Conservation (phyloP, 306 rosid genomes). For the Rubus parviflorus region DNA sequence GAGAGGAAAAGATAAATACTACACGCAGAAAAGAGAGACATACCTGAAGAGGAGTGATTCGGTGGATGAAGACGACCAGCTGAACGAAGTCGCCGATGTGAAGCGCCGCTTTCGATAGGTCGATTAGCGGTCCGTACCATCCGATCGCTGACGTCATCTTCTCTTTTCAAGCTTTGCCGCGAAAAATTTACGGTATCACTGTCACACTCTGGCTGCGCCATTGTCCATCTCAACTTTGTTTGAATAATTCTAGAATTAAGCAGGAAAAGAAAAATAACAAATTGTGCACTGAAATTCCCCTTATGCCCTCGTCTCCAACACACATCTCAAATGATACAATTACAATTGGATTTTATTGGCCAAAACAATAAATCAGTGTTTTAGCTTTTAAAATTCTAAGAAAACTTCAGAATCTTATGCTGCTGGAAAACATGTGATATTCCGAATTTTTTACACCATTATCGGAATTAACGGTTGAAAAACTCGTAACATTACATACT, state of each 20-base stretch:
- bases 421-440: no score
- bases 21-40: conserved; percentile 6
- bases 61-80: conserved; percentile 76
- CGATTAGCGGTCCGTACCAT: conserved; percentile 91
- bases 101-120: conserved; percentile 48
- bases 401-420: no score
- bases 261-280: no score
- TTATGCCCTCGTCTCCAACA: neutral
- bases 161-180: neutral
- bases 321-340: no score
- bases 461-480: no score
- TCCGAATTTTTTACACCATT: no score
- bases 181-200: neutral
- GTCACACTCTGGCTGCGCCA: neutral
- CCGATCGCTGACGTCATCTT: conserved; percentile 63
- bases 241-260: no score
- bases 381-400: no score
- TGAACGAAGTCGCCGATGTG: conserved; percentile 74
- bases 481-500: no score
- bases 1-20: neutral
- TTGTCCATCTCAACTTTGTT: neutral
- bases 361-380: no score
- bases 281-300: neutral
- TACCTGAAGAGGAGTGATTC: conserved; percentile 61
- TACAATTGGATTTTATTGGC: no score